Percentiles rank a stretch among this genome's conserved stretches.
These are phyloP conservation scores for maize (Zea mays) DNA, from an alignment of 176 grass and related monocot genomes.

Conservation along the genomic window Zm-B73-REFERENCE-NAM-5.0 NC_050097.1:210450001-210450500, in stretches of 20 bases:
- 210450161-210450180: not conserved
- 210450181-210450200: not conserved
- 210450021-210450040: too few species aligned
- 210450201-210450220: not conserved
- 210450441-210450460: constrained; percentile 91
- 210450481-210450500: constrained; percentile 93
- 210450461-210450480: constrained; percentile 77
- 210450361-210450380: constrained; percentile 1
- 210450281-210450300: not conserved
- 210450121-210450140: too few species aligned
- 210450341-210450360: constrained; percentile 10
- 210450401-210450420: constrained; percentile 59
- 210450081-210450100: too few species aligned
- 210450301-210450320: not conserved
- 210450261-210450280: not conserved
- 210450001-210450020: too few species aligned
- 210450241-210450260: not conserved
- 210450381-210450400: constrained; percentile 26
- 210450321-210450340: not conserved
- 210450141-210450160: too few species aligned
- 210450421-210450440: constrained; percentile 69
- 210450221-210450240: not conserved
- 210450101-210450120: not conserved
- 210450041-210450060: too few species aligned
- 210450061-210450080: too few species aligned